A percentile compares a stretch with the other conserved stretches of the same genome.
phyloP scores from a whole-genome alignment of 2,329 filamentous ascomycete species.

The Stachybotrys echinatus region DNA sequence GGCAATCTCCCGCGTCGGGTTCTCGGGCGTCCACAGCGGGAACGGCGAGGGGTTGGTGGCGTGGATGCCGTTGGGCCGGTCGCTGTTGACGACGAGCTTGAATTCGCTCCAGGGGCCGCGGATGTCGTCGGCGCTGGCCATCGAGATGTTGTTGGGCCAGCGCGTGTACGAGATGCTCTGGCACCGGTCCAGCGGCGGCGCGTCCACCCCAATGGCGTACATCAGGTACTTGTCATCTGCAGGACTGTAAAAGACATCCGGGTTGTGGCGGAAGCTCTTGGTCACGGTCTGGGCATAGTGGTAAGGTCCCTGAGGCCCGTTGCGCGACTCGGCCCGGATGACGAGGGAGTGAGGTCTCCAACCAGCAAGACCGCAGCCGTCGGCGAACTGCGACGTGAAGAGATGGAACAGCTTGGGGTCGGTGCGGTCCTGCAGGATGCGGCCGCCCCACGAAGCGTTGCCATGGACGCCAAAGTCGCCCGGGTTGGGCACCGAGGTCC shows the following conservation, averaged over 20 bases:
- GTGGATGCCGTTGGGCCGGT: constrained; percentile 5
- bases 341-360: constrained; percentile 41
- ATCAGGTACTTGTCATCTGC: constrained; percentile 37
- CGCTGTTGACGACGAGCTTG: constrained; percentile 8
- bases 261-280: constrained; percentile 40
- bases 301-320: constrained; percentile 39
- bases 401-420: constrained; percentile 36
- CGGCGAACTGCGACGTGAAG: constrained; percentile 36
- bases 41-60: constrained; percentile 37
- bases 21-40: constrained; percentile 18
- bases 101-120: constrained; percentile 11
- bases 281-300: constrained; percentile 32
- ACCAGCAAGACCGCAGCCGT: constrained; percentile 39
- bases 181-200: neutral
- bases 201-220: constrained; percentile 33
- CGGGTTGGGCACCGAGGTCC: constrained; percentile 19
- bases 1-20: constrained; percentile 5
- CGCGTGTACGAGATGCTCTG: constrained; percentile 3
- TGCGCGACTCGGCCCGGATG: constrained; percentile 37
- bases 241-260: constrained; percentile 36
- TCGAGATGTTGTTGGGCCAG: constrained; percentile 19
- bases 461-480: constrained; percentile 24
- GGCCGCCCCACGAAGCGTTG: constrained; percentile 44
- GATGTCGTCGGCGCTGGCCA: constrained; percentile 9
- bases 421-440: constrained; percentile 35